Evolutionary conservation across 2,329 filamentous ascomycete species (phyloP), one percentile per base, ranked within the genome.

Genomic region (Pseudocercospora macadamiae): DNA sequence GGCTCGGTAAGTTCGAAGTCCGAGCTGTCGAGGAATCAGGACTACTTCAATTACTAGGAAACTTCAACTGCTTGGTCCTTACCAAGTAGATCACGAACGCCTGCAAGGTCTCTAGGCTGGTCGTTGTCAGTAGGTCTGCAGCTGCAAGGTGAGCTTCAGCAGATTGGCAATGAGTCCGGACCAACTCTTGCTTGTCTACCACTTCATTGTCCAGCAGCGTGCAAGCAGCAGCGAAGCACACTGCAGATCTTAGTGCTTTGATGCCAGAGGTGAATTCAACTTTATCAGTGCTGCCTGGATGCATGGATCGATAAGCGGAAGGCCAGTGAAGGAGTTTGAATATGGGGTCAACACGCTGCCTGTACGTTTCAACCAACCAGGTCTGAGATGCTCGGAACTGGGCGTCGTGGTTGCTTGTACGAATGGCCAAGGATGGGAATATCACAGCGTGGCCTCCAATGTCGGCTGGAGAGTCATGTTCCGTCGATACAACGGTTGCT

Each of bases 281-380:
- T 18, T 37, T 12, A 32, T 32, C 28, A 12, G 12, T 37, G 16
- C 16, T 18, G 14, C 14, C 36, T 12, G 19, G 7, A 26, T 16
- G 10, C 32, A 56, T 60, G 2, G 16, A 2, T 8, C 10, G 7
- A 16, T 26, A n/a, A 3, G 51, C 57, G 16, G 55, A 44, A 1
- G 59, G 59, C 59, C 55, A 61, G 37, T 61, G 59, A 2, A 61
- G 26, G 3, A 51, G 42, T 37, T 58, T 58, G 59, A 61, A 59
- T 8, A 59, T 45, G 19, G 44, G 7, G 23, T 61, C 59, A 23
- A 61, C 55, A 14, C 59, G 51, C 14, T 57, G 19, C 6, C 47
- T 16, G 44, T 55, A 61, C 4, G 56, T 51, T 8, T 37, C 23
- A 3, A 58, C 26, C 8, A 58, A 21, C 10, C 28, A 23, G 14